Percentiles rank a stretch among this genome's conserved stretches.
Evolutionary conservation across 495 filamentous ascomycete species (phyloP).

Genomic region (Penicillium soppii): DNA sequence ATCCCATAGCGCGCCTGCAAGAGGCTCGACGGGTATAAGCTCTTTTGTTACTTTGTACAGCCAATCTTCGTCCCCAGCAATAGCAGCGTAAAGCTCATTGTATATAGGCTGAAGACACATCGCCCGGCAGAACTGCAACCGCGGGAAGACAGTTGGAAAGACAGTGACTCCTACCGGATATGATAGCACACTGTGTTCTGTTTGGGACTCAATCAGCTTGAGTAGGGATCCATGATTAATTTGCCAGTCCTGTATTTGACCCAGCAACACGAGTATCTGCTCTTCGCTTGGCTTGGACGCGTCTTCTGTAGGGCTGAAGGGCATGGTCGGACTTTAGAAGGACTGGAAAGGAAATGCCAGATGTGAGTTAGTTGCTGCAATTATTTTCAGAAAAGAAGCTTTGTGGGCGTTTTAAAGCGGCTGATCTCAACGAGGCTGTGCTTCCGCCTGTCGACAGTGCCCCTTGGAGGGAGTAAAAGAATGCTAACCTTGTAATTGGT

Average conservation of each 20-base stretch:
- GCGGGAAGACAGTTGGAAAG: constrained; percentile 79
- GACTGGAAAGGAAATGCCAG: too few relatives aligned
- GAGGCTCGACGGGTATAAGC: constrained; percentile 64
- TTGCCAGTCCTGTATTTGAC: constrained; percentile 64
- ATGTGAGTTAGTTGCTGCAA: too few relatives aligned
- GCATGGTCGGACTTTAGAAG: neutral
- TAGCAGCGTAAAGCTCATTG: constrained; percentile 76
- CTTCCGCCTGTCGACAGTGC: too few relatives aligned
- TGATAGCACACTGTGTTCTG: constrained; percentile 62
- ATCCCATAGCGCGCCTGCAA: constrained; percentile 71
- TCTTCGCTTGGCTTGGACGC: constrained; percentile 7
- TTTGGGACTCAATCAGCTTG: constrained; percentile 53
- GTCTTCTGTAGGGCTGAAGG: neutral
- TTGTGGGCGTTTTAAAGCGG: too few relatives aligned
- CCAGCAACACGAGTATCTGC: constrained; percentile 2
- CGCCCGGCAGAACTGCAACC: constrained; percentile 67
- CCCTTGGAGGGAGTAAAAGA: too few relatives aligned
- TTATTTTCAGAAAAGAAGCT: too few relatives aligned
- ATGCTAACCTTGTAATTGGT: too few relatives aligned
- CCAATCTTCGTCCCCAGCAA: constrained; percentile 75
- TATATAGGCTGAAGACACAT: constrained; percentile 66
- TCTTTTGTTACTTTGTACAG: constrained; percentile 41
- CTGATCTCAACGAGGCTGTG: too few relatives aligned
- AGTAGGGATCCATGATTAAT: constrained; percentile 79
- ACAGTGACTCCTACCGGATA: constrained; percentile 75